These are phyloP conservation scores for Penicillium simplicissimum DNA, from an alignment of 495 filamentous ascomycete genomes.

Conservation along the genomic window DNA sequence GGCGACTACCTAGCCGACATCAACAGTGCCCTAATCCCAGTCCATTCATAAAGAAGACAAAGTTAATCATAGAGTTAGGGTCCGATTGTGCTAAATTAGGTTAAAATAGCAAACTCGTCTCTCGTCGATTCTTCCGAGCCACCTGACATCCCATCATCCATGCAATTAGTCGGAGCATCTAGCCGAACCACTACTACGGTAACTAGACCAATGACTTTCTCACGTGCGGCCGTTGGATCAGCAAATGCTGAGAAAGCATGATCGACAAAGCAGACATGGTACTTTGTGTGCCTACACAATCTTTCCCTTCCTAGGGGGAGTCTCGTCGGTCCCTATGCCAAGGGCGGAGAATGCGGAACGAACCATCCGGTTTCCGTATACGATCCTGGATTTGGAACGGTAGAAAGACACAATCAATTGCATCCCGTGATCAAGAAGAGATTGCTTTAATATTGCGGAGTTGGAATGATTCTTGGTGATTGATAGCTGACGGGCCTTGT, in stretches of 20 bases:
- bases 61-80: not conserved
- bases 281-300: not conserved
- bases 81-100: not conserved
- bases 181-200: not conserved
- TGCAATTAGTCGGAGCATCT: not conserved
- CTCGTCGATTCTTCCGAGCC: not conserved
- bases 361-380: not conserved
- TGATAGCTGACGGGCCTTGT: not conserved
- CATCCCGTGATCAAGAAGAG: not conserved
- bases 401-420: too few species aligned
- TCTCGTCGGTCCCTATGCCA: not conserved
- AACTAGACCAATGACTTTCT: not conserved
- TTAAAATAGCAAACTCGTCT: not conserved
- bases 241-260: not conserved
- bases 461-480: not conserved
- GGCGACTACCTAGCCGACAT: too few species aligned
- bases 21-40: too few species aligned
- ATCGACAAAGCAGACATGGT: not conserved
- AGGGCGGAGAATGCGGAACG: constrained; percentile 7
- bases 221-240: not conserved
- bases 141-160: not conserved
- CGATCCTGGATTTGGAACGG: not conserved
- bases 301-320: not conserved
- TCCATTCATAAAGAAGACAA: too few species aligned
- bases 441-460: not conserved